Evolutionary conservation across 805 yeast genomes (phyloP).

Genomic region (Barnettozyma populi): DNA sequence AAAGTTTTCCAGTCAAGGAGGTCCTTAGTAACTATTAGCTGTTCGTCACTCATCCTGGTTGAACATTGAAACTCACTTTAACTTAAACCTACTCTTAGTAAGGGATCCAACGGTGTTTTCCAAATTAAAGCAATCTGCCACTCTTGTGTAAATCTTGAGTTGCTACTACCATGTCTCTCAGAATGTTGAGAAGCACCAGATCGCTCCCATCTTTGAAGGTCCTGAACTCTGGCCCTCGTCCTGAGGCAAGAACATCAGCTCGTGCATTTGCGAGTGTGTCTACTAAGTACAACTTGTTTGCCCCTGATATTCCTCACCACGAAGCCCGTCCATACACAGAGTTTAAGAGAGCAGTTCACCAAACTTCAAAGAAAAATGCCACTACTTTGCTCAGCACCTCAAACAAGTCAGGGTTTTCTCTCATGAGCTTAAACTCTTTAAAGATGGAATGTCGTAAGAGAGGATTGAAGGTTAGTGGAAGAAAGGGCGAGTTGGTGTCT

Average conservation of each 20-base stretch:
- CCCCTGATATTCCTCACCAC: conserved; percentile 21
- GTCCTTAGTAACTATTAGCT: neutral
- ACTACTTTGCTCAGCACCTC: conserved; percentile 22
- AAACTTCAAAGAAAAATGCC: conserved; percentile 24
- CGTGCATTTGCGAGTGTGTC: conserved; percentile 2
- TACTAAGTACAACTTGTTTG: conserved; percentile 17
- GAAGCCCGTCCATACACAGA: conserved; percentile 12
- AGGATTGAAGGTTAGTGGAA: conserved; percentile 58
- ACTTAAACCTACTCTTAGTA: neutral
- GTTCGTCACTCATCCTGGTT: neutral
- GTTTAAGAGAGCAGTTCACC: conserved; percentile 25
- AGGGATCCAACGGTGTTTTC: too few species aligned
- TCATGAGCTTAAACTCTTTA: conserved; percentile 49
- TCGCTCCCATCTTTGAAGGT: conserved; percentile 25
- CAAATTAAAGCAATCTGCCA: too few species aligned
- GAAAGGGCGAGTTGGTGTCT: conserved; percentile 48
- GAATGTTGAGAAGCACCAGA: conserved; percentile 26
- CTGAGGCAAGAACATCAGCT: conserved; percentile 10
- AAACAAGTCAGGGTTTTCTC: conserved; percentile 22
- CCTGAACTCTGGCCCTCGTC: conserved; percentile 7
- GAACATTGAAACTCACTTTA: neutral
- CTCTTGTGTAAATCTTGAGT: too few species aligned
- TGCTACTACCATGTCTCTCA: neutral
- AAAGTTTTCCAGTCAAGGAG: neutral
- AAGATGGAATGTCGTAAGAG: conserved; percentile 54